Conservation (phyloP, 768 basidiomycete species). For the Sporobolomyces pararoseus region DNA sequence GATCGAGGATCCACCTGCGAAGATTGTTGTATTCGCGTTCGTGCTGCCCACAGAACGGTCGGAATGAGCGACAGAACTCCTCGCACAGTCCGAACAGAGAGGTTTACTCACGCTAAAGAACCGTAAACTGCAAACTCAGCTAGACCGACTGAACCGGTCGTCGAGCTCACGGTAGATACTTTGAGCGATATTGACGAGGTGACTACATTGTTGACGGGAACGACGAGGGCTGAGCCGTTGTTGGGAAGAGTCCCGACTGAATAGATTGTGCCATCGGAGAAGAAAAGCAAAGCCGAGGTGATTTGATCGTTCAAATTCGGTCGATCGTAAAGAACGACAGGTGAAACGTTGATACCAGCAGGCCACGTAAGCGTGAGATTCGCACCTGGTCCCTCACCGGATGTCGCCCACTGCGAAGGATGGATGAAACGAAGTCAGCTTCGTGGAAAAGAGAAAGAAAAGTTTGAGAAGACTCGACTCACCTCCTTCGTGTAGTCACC, state of each 20-base stretch:
- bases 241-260: constrained; percentile 13
- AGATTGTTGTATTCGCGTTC: constrained; percentile 1
- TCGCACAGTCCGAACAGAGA: too few species aligned
- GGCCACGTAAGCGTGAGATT: constrained; percentile 18
- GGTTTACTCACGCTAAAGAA: neutral
- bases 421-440: too few species aligned
- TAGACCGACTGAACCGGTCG: constrained; percentile 10
- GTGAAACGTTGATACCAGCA: neutral
- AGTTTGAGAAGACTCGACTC: neutral
- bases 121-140: constrained; percentile 21
- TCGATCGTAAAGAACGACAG: constrained; percentile 30
- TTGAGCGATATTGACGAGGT: constrained; percentile 1
- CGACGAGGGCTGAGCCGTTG: constrained; percentile 14
- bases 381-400: constrained; percentile 9
- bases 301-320: constrained; percentile 34
- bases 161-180: constrained; percentile 11
- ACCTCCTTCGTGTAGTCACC: constrained; percentile 30
- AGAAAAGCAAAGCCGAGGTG: neutral
- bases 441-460: too few species aligned
- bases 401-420: constrained; percentile 18
- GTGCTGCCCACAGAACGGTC: too few species aligned
- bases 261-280: constrained; percentile 7
- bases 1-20: neutral
- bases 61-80: too few species aligned
- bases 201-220: constrained; percentile 8